phyloP scores from a whole-genome alignment of 352 stramenopile species.

The Phytophthora melonis region DNA sequence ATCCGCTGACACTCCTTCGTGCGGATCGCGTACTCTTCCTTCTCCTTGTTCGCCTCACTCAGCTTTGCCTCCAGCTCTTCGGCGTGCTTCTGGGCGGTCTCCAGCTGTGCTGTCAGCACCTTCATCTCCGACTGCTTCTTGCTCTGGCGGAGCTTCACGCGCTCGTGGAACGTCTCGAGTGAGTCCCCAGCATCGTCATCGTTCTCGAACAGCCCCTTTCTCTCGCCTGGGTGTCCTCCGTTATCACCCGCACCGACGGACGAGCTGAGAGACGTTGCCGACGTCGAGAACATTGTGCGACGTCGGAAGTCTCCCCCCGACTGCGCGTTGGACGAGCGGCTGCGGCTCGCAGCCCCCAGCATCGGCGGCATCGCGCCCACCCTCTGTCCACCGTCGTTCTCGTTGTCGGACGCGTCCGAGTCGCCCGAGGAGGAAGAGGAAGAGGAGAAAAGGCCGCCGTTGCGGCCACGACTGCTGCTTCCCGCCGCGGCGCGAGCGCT shows the following conservation, averaged over 20 bases:
- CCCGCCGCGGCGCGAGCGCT: constrained; percentile 18
- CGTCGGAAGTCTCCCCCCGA: constrained; percentile 40
- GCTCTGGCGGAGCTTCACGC: constrained; percentile 74
- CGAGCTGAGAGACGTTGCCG: constrained; percentile 32
- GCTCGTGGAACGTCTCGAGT: constrained; percentile 75
- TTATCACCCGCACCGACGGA: constrained; percentile 13
- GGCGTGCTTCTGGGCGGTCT: constrained; percentile 39
- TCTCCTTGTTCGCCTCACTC: constrained; percentile 47
- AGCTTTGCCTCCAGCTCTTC: constrained; percentile 53
- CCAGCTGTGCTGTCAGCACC: constrained; percentile 53
- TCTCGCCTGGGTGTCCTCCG: constrained; percentile 40
- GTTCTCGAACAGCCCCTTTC: constrained; percentile 79
- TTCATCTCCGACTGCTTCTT: constrained; percentile 77
- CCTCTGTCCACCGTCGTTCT: constrained; percentile 24
- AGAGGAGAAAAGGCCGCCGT: constrained; percentile 50
- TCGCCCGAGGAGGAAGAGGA: constrained; percentile 45
- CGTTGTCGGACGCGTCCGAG: constrained; percentile 31
- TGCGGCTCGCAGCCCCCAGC: constrained; percentile 24
- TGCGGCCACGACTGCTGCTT: constrained; percentile 38
- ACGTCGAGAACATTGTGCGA: constrained; percentile 54
- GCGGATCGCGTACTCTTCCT: constrained; percentile 72
- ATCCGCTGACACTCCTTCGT: constrained; percentile 84
- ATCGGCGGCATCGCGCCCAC: constrained; percentile 22
- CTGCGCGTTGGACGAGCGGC: constrained; percentile 38
- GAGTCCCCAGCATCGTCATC: constrained; percentile 77